Evolutionary conservation across 148 eudicot genomes (phyloP).

Genomic region (Selenicereus undatus): DNA sequence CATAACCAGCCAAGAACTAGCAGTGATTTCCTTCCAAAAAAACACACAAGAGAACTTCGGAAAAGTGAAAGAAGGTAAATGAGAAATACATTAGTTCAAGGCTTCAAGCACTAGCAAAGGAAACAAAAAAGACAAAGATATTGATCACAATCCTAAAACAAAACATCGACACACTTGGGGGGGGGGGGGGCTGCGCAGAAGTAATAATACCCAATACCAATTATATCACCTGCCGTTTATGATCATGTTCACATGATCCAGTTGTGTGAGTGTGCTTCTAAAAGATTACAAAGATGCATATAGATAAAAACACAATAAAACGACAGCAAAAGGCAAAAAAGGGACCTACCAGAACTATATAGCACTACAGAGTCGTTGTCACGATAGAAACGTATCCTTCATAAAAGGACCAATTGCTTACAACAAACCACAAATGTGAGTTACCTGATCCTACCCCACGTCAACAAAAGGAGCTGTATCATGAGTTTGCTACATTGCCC

Average conservation of each 20-base stretch:
- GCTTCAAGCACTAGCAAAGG: background rate
- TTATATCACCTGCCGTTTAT: too few relatives aligned
- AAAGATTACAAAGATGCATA: background rate
- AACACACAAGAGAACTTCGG: background rate
- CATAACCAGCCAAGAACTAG: background rate
- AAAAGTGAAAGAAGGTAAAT: background rate
- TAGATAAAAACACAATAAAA: too few relatives aligned
- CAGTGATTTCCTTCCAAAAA: background rate
- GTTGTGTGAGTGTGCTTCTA: background rate
- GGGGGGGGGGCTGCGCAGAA: too few relatives aligned
- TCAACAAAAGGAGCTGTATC: background rate
- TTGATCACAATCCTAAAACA: background rate
- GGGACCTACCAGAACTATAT: background rate
- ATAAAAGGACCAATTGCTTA: background rate
- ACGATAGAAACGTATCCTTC: background rate
- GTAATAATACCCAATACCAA: too few relatives aligned
- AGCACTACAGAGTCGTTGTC: background rate
- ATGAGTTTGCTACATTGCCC: background rate
- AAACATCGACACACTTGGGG: background rate
- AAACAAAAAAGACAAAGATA: background rate
- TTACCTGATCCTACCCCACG: background rate
- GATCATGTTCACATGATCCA: background rate
- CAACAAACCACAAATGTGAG: too few relatives aligned
- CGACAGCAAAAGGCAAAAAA: background rate
- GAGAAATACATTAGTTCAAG: background rate